Base-by-base conservation (phyloP, 2,329 filamentous ascomycete species). In the Scytalidium lignicola region DNA sequence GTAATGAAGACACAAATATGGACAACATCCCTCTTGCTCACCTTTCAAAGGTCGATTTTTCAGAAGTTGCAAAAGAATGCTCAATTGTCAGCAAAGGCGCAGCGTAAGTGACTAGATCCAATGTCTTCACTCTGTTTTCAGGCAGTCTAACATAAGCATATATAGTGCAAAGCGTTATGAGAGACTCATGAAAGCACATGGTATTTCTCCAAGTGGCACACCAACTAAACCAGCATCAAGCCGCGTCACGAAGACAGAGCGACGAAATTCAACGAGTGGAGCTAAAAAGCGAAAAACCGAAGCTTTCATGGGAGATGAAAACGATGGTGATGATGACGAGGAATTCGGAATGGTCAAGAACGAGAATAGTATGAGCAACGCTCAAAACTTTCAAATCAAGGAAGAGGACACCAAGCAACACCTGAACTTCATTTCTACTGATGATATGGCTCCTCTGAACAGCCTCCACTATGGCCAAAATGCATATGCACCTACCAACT, bases 151-250 rank as follows among this genome's bases (percentile, higher is more conserved):
- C 32, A 8, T 15, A n/a, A n/a, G n/a, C 32, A 48, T 10, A 26
- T 13, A 52, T 59, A 87, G 84, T 1, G 78, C 82, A 54, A 87
- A 87, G 67, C 72, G 83, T 57, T 87, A 84, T 59, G 80, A 85
- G 65, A 78, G 83, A 26, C 74, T 88, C 61, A 71, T 85, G 67
- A 83, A 83, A 62, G 67, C 75, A 8, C 71, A 83, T 55, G 74
- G 72, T 21, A 76, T 83, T 47, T 45, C 56, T 9, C 45, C 60
- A 44, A 61, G 58, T 44, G 58, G 55, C 42, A 58, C 54, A 26
- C 50, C 49, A 10, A 51, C 56, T 46, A 63, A 63, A 39, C 48
- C 58, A 18, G 47, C 56, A 3, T 50, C 55, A 4, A 20, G 47
- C 9, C 54, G 56, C 42, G 44, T 40, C 41, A 26, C 48, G 23